phyloP scores from a whole-genome alignment of 768 basidiomycete species.

The Suillus bovinus region DNA sequence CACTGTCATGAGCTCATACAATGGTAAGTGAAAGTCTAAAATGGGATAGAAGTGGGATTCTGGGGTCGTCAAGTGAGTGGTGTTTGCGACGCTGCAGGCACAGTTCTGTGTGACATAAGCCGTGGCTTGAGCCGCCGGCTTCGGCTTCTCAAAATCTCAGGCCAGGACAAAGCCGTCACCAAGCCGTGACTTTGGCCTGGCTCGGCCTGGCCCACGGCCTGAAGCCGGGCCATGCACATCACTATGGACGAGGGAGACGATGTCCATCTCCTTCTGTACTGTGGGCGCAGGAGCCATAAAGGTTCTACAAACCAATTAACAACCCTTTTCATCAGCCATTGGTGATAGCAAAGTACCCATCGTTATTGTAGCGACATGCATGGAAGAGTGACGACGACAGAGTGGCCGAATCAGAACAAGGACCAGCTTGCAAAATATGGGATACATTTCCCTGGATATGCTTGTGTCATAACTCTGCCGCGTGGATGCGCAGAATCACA shows the following conservation, averaged over 20 bases:
- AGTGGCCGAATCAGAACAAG: constrained; percentile 38
- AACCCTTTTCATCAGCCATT: constrained; percentile 23
- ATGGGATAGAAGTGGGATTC: too few species aligned
- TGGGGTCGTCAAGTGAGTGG: too few species aligned
- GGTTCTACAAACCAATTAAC: constrained; percentile 22
- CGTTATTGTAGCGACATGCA: constrained; percentile 26
- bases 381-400: constrained; percentile 32
- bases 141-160: too few species aligned
- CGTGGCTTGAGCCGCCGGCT: too few species aligned
- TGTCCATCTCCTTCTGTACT: constrained; percentile 28
- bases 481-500: neutral
- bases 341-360: constrained; percentile 27
- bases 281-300: constrained; percentile 28
- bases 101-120: too few species aligned
- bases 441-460: constrained; percentile 36
- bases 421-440: constrained; percentile 24
- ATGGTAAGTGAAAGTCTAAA: too few species aligned
- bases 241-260: constrained; percentile 24
- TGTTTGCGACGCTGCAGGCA: too few species aligned
- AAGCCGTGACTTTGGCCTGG: too few species aligned
- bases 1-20: too few species aligned
- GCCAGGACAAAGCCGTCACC: too few species aligned
- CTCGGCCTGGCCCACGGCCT: too few species aligned
- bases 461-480: constrained; percentile 35
- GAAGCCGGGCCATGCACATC: too few species aligned